Evolutionary conservation across 208 protist genomes (phyloP).

Genomic region (Blechomonas ayalai): DNA sequence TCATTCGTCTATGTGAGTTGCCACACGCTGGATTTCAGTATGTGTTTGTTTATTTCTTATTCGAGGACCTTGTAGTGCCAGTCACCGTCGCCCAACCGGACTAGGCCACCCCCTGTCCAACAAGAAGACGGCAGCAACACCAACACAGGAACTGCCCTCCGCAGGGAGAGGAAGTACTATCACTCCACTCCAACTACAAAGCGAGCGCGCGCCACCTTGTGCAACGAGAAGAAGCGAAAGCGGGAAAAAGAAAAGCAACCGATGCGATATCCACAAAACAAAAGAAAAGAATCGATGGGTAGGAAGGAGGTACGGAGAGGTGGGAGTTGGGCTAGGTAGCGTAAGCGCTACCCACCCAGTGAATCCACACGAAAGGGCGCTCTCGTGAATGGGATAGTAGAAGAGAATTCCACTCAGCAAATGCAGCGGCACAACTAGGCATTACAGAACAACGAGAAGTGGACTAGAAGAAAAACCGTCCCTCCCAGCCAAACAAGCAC

Average conservation of each 20-base stretch:
- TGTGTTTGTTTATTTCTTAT: constrained; percentile 2
- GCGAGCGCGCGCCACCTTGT: too few relatives aligned
- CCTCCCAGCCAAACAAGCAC: too few relatives aligned
- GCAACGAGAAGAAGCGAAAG: too few relatives aligned
- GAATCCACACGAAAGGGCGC: too few relatives aligned
- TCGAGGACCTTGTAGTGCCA: constrained; percentile 1
- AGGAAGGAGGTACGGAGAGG: too few relatives aligned
- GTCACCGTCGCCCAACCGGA: background rate
- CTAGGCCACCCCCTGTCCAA: background rate
- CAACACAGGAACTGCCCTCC: too few relatives aligned
- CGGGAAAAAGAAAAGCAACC: background rate
- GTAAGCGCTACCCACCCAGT: too few relatives aligned
- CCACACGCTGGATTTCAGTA: background rate
- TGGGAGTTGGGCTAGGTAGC: too few relatives aligned
- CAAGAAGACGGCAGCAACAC: too few relatives aligned
- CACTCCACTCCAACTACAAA: too few relatives aligned
- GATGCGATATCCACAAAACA: background rate
- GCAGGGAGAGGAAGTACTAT: too few relatives aligned
- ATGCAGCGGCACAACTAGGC: background rate
- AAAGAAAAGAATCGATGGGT: too few relatives aligned
- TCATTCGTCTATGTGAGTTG: constrained; percentile 13
- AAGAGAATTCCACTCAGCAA: background rate
- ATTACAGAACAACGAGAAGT: background rate
- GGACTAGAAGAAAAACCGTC: background rate
- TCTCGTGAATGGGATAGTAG: background rate